Evolutionary conservation across 106 monocot genomes (phyloP).

Genomic region (Iris macrosiphon): DNA sequence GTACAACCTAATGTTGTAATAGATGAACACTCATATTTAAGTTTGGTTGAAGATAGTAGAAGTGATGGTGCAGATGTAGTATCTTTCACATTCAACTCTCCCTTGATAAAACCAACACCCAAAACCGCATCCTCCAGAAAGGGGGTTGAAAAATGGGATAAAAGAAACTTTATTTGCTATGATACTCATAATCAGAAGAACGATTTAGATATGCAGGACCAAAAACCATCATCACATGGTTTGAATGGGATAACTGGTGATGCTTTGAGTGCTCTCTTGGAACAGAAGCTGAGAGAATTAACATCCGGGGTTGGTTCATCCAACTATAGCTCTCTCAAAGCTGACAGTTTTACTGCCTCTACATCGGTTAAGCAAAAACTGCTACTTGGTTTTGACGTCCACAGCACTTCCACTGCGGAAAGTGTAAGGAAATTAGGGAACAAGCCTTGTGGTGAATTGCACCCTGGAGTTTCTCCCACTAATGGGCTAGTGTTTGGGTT

Average conservation of each 20-base stretch:
- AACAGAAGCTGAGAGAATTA: slow-evolving; percentile 79
- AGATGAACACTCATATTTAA: slow-evolving; percentile 34
- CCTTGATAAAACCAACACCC: slow-evolving; percentile 27
- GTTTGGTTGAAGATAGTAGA: slow-evolving; percentile 22
- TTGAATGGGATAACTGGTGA: slow-evolving; percentile 55
- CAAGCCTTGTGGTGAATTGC: slow-evolving; percentile 6
- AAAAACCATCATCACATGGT: slow-evolving; percentile 18
- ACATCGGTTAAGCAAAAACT: slow-evolving; percentile 19
- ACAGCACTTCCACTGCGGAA: not conserved
- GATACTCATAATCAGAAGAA: slow-evolving; percentile 13
- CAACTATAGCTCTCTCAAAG: slow-evolving; percentile 19
- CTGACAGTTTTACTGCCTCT: slow-evolving; percentile 17
- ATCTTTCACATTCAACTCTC: slow-evolving; percentile 69
- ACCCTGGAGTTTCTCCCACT: slow-evolving; percentile 6
- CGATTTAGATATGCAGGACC: slow-evolving; percentile 1
- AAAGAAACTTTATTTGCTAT: slow-evolving; percentile 16
- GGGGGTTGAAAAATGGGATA: slow-evolving; percentile 23
- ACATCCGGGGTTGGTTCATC: slow-evolving; percentile 35
- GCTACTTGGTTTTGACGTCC: slow-evolving; percentile 11
- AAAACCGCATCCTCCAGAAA: slow-evolving; percentile 5
- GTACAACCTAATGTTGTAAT: slow-evolving; percentile 36
- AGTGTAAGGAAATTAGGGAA: slow-evolving; percentile 4
- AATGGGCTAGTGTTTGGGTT: slow-evolving; percentile 17
- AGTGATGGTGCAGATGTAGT: slow-evolving; percentile 43
- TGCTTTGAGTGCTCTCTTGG: slow-evolving; percentile 68